phyloP scores from a whole-genome alignment of 169 alveolate genomes.

The Eimeria praecox region DNA sequence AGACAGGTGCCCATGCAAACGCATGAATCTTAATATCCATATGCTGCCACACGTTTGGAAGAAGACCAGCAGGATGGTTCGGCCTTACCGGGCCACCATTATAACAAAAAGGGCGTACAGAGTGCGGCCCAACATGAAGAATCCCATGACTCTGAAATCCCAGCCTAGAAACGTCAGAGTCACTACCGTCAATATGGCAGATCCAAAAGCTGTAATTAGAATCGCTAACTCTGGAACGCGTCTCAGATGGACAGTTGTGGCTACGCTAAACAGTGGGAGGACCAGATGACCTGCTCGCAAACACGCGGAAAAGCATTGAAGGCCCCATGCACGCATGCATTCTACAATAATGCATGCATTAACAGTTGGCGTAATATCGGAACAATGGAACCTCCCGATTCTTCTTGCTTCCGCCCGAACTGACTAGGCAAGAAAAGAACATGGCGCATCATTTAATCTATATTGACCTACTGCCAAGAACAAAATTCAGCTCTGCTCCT shows the following conservation, averaged over 20 bases:
- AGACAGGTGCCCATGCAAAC: not conserved
- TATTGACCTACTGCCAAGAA: slow-evolving; percentile 30
- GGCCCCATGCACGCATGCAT: not conserved
- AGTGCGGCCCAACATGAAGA: slow-evolving; percentile 34
- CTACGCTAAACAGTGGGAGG: slow-evolving; percentile 41
- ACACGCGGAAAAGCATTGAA: not conserved
- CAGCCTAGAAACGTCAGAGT: slow-evolving; percentile 25
- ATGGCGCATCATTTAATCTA: not conserved
- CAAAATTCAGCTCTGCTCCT: slow-evolving; percentile 21
- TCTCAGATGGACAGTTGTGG: slow-evolving; percentile 49
- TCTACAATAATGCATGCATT: not conserved
- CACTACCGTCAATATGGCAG: slow-evolving; percentile 39
- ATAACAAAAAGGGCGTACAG: slow-evolving; percentile 27
- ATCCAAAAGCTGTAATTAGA: not conserved
- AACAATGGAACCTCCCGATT: not conserved
- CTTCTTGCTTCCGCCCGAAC: not conserved
- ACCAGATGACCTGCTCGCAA: slow-evolving; percentile 45
- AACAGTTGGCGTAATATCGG: not conserved
- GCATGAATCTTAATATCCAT: not conserved
- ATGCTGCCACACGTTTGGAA: not conserved
- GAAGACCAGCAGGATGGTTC: not conserved
- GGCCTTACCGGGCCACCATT: slow-evolving; percentile 60
- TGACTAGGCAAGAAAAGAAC: no score
- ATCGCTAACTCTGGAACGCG: slow-evolving; percentile 42
- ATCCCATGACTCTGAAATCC: slow-evolving; percentile 30